A percentile compares a stretch with the other conserved stretches of the same genome.
Conservation (phyloP, 768 basidiomycete species). For the Phylloporus sp. region DNA sequence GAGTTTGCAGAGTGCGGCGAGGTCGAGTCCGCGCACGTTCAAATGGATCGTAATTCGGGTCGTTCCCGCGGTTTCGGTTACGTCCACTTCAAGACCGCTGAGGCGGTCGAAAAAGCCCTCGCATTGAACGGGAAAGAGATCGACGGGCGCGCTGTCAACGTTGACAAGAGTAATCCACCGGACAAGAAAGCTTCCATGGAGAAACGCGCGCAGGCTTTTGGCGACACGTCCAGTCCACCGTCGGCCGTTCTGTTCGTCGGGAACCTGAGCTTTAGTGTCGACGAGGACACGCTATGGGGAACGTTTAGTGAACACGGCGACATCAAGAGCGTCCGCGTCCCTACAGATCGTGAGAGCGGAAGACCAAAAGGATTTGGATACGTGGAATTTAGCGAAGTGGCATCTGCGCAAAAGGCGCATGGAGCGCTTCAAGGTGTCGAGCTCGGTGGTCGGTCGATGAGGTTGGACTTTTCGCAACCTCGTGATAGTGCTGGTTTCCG, state of each 20-base stretch:
- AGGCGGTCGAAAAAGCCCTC: conserved; percentile 78
- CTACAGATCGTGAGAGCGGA: conserved; percentile 89
- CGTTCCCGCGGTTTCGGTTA: conserved; percentile 84
- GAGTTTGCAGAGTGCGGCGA: conserved; percentile 90
- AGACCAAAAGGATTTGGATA: conserved; percentile 94
- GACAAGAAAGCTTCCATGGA: conserved; percentile 55
- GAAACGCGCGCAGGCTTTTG: conserved; percentile 71
- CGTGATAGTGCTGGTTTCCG: conserved; percentile 58
- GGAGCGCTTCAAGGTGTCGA: conserved; percentile 64
- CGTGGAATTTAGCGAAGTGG: conserved; percentile 85
- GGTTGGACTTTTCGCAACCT: conserved; percentile 85
- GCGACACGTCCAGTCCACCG: conserved; percentile 63
- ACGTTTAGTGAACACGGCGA: conserved; percentile 83
- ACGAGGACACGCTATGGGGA: conserved; percentile 85
- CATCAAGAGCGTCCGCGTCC: conserved; percentile 82
- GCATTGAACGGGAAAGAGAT: conserved; percentile 81
- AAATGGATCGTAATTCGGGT: conserved; percentile 75
- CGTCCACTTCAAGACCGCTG: conserved; percentile 66
- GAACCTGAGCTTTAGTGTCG: conserved; percentile 75
- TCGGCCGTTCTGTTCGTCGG: conserved; percentile 84
- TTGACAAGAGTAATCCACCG: conserved; percentile 71
- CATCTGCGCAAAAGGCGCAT: conserved; percentile 75
- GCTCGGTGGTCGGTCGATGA: conserved; percentile 73
- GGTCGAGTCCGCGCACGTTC: conserved; percentile 84
- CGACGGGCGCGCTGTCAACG: conserved; percentile 83